Percentiles rank a stretch among this genome's conserved stretches.
phyloP scores from a whole-genome alignment of 2,329 filamentous ascomycete species.

The Phialophora tarda region DNA sequence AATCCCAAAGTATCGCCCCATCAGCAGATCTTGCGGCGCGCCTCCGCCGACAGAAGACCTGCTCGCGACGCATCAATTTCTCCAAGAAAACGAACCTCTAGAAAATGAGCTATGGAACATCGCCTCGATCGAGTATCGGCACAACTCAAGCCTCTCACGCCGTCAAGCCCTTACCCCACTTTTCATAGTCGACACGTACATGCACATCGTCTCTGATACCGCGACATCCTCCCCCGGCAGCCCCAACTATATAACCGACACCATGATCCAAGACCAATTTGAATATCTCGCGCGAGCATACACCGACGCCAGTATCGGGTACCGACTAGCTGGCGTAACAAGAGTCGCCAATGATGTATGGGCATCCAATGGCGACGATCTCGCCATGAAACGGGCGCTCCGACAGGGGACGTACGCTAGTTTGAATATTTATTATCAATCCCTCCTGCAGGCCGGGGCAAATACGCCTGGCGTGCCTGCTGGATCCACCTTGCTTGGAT shows the following conservation, averaged over 20 bases:
- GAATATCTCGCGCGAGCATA: conserved; percentile 55
- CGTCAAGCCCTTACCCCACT: conserved; percentile 25
- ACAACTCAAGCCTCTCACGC: conserved; percentile 3
- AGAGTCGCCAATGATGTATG: conserved; percentile 61
- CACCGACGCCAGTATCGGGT: conserved; percentile 53
- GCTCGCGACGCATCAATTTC: conserved; percentile 26
- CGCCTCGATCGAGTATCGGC: conserved; percentile 18
- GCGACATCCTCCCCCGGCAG: conserved; percentile 22
- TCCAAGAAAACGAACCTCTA: conserved; percentile 29
- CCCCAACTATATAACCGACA: conserved; percentile 34
- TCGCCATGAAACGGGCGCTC: conserved; percentile 59
- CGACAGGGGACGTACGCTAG: conserved; percentile 60
- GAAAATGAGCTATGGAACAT: conserved; percentile 36
- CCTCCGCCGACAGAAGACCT: conserved; percentile 30
- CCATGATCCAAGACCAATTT: conserved; percentile 28
- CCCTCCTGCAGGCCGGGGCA: conserved; percentile 51
- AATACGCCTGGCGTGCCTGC: conserved; percentile 38
- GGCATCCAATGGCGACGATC: conserved; percentile 57
- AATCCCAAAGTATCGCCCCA: conserved; percentile 28
- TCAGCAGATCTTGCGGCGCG: conserved; percentile 29
- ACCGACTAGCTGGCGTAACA: conserved; percentile 56
- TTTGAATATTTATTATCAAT: conserved; percentile 67
- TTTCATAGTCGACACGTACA: conserved; percentile 45
- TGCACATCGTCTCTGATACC: conserved; percentile 50
- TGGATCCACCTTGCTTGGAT: conserved; percentile 56